Conservation (phyloP, 2,329 filamentous ascomycete species). For the Pseudonectria foliicola region DNA sequence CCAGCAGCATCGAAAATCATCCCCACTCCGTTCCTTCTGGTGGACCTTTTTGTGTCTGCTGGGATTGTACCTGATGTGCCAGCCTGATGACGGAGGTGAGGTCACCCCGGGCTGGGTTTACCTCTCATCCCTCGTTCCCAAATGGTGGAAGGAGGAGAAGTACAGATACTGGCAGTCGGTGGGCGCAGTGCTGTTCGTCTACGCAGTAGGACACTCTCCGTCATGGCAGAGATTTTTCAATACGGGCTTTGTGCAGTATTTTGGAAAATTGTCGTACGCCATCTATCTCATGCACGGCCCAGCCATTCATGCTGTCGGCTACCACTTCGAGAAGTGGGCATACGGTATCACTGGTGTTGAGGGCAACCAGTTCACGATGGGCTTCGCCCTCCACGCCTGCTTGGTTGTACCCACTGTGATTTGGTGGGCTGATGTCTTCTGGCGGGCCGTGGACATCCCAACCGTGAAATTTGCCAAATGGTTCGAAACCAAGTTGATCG, state of each 20-base stretch:
- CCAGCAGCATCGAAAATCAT: conserved; percentile 9
- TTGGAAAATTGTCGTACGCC: conserved; percentile 54
- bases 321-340: conserved; percentile 41
- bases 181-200: conserved; percentile 46
- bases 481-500: conserved; percentile 40
- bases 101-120: conserved; percentile 47
- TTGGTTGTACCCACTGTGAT: conserved; percentile 46
- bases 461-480: conserved; percentile 50
- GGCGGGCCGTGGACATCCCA: conserved; percentile 47
- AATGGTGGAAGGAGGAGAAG: conserved; percentile 39
- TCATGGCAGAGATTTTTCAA: conserved; percentile 46
- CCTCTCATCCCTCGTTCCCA: conserved; percentile 40
- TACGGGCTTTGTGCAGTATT: conserved; percentile 43
- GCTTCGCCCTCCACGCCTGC: conserved; percentile 38
- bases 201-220: conserved; percentile 39
- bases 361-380: conserved; percentile 36
- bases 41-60: conserved; percentile 39
- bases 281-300: conserved; percentile 56
- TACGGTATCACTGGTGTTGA: conserved; percentile 42
- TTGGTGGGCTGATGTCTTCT: conserved; percentile 50
- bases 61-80: conserved; percentile 44
- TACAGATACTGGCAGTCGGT: conserved; percentile 52
- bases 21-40: conserved; percentile 17
- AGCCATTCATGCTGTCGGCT: conserved; percentile 46
- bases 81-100: conserved; percentile 32